phyloP scores from a whole-genome alignment of 2,329 filamentous ascomycete species.

The Aureobasidium sp. region DNA sequence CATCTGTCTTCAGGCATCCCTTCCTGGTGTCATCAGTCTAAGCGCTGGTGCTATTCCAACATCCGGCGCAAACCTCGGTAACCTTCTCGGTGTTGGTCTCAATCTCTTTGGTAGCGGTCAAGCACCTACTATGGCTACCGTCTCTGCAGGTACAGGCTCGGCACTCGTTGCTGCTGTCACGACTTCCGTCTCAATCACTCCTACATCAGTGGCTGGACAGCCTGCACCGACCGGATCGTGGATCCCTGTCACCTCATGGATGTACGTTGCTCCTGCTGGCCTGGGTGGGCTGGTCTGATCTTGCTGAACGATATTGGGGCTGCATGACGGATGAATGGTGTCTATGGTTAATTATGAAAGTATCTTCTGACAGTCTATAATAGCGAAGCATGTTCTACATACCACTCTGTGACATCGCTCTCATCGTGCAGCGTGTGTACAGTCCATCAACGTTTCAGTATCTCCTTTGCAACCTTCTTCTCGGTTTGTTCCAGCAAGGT shows the following conservation, averaged over 20 bases:
- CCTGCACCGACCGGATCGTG: slow-evolving; percentile 2
- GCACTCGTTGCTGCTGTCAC: slow-evolving; percentile 12
- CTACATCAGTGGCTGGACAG: background rate
- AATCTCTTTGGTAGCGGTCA: slow-evolving; percentile 4
- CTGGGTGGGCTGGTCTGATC: background rate
- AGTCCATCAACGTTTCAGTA: slow-evolving; percentile 17
- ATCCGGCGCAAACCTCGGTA: slow-evolving; percentile 12
- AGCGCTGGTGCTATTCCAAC: slow-evolving; percentile 9
- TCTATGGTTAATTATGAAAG: background rate
- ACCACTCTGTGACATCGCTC: background rate
- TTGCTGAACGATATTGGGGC: background rate
- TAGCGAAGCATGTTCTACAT: slow-evolving; percentile 12
- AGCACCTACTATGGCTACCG: slow-evolving; percentile 4
- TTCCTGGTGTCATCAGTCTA: slow-evolving; percentile 12
- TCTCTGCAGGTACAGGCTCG: slow-evolving; percentile 9
- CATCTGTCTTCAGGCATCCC: slow-evolving; percentile 10
- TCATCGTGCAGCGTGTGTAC: background rate
- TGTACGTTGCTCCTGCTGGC: slow-evolving; percentile 3
- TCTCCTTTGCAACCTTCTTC: slow-evolving; percentile 20
- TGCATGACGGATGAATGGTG: background rate
- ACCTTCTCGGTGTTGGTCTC: slow-evolving; percentile 14
- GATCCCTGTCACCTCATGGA: slow-evolving; percentile 10
- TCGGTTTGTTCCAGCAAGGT: slow-evolving; percentile 22
- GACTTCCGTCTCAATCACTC: background rate
- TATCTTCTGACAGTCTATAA: slow-evolving; percentile 12